phyloP scores from a whole-genome alignment of 73 alveolate genomes.

The Paramecium primaurelia region DNA sequence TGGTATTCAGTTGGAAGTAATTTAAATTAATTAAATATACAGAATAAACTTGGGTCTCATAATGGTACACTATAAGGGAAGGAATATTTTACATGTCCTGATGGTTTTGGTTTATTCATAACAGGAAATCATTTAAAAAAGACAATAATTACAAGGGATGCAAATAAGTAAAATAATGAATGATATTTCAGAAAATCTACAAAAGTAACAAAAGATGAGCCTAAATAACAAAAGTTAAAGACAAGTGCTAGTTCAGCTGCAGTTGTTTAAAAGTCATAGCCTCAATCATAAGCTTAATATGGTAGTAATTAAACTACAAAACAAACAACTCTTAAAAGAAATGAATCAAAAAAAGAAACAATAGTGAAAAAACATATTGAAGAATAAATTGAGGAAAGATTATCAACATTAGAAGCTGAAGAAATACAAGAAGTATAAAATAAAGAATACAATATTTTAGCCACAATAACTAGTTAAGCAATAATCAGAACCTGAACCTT shows the following conservation, averaged over 20 bases:
- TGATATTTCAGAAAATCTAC: not conserved
- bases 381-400: not conserved
- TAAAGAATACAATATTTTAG: not conserved
- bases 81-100: slow-evolving; percentile 13
- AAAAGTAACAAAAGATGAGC: not conserved
- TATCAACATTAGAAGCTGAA: not conserved
- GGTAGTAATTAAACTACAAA: not conserved
- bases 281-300: not conserved
- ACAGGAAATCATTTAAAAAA: slow-evolving; percentile 12
- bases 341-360: not conserved
- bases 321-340: not conserved
- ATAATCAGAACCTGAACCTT: slow-evolving; percentile 21
- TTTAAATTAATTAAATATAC: not conserved
- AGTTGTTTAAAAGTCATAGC: not conserved
- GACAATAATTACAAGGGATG: not conserved
- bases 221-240: not conserved
- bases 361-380: not conserved
- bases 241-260: slow-evolving; percentile 8
- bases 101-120: slow-evolving; percentile 2
- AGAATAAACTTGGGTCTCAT: slow-evolving; percentile 34
- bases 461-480: not conserved
- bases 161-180: not conserved
- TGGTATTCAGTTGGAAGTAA: slow-evolving; percentile 38
- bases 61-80: slow-evolving; percentile 2
- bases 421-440: not conserved